Conservation (phyloP, 352 stramenopile species). For the Pythium dissotocum region DNA sequence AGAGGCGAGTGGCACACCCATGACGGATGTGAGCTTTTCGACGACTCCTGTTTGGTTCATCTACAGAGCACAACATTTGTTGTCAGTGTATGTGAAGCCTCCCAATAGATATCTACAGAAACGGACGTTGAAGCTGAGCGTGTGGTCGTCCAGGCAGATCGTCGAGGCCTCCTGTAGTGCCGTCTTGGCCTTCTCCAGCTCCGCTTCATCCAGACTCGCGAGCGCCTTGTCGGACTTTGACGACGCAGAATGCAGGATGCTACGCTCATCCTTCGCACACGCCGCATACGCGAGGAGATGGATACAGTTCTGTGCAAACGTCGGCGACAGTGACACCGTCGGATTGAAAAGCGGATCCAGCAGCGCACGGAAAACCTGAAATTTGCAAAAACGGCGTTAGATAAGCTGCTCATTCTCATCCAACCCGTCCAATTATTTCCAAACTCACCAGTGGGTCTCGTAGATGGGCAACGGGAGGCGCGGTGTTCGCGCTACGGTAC, state of each 20-base stretch:
- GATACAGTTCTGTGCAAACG: conserved; percentile 71
- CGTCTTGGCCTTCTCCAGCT: conserved; percentile 65
- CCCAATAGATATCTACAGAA: background rate
- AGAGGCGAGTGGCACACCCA: conserved; percentile 80
- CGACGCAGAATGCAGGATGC: conserved; percentile 55
- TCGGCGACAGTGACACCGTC: conserved; percentile 51
- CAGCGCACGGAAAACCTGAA: conserved; percentile 74
- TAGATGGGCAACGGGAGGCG: conserved; percentile 68
- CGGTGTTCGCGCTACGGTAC: conserved; percentile 44
- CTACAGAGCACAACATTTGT: conserved; percentile 7
- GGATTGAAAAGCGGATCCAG: conserved; percentile 84
- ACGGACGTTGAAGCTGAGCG: conserved; percentile 85
- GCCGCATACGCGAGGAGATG: conserved; percentile 74
- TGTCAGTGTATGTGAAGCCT: background rate
- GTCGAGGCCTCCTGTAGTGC: conserved; percentile 70
- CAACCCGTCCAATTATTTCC: background rate
- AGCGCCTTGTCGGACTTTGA: conserved; percentile 12
- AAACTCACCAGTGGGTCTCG: conserved; percentile 67
- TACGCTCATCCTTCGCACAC: conserved; percentile 75
- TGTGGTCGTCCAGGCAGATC: conserved; percentile 85
- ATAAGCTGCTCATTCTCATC: background rate
- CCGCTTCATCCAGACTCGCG: conserved; percentile 48
- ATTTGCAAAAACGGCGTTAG: background rate
- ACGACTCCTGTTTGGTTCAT: conserved; percentile 88
- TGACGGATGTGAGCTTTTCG: conserved; percentile 74